Conservation (phyloP, 257 asterid genomes). For the Verbascum thapsus region DNA sequence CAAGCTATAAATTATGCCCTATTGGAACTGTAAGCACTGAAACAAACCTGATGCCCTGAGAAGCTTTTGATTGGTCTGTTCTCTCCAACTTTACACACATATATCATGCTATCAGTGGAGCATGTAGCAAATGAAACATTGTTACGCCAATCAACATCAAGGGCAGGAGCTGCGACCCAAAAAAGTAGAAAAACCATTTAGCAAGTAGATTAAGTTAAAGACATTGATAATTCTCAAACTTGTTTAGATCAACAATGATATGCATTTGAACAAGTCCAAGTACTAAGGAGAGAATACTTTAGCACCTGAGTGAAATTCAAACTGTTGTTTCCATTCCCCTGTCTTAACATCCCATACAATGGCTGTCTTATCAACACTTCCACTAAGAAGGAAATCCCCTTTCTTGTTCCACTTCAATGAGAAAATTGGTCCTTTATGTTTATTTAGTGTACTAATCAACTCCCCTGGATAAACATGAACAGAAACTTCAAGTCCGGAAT, state of each 20-base stretch:
- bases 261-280: slow-evolving; percentile 23
- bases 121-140: slow-evolving; percentile 88
- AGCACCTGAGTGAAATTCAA: slow-evolving; percentile 88
- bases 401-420: slow-evolving; percentile 98
- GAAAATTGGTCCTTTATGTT: slow-evolving; percentile 95
- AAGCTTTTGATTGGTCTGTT: slow-evolving; percentile 75
- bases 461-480: slow-evolving; percentile 64
- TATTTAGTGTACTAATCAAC: slow-evolving; percentile 71
- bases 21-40: slow-evolving; percentile 10
- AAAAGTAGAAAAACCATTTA: slow-evolving; percentile 3
- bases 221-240: not conserved
- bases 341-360: slow-evolving; percentile 96
- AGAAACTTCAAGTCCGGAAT: slow-evolving; percentile 20
- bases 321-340: slow-evolving; percentile 95
- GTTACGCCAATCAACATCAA: slow-evolving; percentile 98
- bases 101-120: slow-evolving; percentile 96
- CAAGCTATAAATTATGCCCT: slow-evolving; percentile 11
- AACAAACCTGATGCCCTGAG: slow-evolving; percentile 83
- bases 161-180: slow-evolving; percentile 71
- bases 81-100: slow-evolving; percentile 94
- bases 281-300: slow-evolving; percentile 24
- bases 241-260: slow-evolving; percentile 23
- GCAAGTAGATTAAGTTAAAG: slow-evolving; percentile 15
- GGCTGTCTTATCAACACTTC: slow-evolving; percentile 96
- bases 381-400: slow-evolving; percentile 94